phyloP scores from a whole-genome alignment of 1,284 basidiomycete species.

The Phellopilus nigrolimitatus region DNA sequence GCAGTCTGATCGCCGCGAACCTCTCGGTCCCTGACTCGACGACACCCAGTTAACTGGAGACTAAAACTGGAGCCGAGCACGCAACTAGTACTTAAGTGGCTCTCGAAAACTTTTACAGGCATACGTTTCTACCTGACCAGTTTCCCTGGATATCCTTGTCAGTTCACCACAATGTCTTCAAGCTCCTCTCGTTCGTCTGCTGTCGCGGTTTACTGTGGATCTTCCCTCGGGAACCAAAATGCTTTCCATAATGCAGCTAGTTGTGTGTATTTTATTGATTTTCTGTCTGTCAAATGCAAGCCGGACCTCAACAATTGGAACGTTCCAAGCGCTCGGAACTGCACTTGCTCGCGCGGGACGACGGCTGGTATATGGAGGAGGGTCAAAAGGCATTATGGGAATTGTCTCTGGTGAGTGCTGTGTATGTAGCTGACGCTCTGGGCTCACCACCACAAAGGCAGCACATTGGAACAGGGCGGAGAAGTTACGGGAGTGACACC shows the following conservation, averaged over 20 bases:
- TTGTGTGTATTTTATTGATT: constrained; percentile 43
- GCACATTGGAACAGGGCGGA: constrained; percentile 66
- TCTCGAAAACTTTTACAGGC: no score
- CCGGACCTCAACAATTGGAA: constrained; percentile 6
- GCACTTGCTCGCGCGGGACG: constrained; percentile 64
- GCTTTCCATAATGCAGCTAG: constrained; percentile 65
- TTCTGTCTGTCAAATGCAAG: constrained; percentile 2
- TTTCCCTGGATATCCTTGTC: no score
- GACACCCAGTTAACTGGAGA: no score
- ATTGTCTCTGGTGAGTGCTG: constrained; percentile 53
- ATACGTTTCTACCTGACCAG: no score
- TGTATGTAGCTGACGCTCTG: neutral
- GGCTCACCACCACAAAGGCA: neutral
- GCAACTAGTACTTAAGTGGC: no score
- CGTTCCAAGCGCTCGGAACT: constrained; percentile 56
- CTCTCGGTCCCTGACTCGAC: no score
- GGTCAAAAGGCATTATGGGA: constrained; percentile 83
- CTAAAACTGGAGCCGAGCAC: no score
- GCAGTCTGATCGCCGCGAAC: no score
- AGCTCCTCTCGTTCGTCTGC: constrained; percentile 28
- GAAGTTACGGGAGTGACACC: constrained; percentile 81
- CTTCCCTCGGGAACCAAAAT: constrained; percentile 57
- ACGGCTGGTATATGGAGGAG: constrained; percentile 85
- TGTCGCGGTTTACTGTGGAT: constrained; percentile 78
- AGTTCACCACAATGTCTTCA: neutral